Evolutionary conservation across 192 early-diverging fungal species (phyloP).

Genomic region (Paraglomus occultum): DNA sequence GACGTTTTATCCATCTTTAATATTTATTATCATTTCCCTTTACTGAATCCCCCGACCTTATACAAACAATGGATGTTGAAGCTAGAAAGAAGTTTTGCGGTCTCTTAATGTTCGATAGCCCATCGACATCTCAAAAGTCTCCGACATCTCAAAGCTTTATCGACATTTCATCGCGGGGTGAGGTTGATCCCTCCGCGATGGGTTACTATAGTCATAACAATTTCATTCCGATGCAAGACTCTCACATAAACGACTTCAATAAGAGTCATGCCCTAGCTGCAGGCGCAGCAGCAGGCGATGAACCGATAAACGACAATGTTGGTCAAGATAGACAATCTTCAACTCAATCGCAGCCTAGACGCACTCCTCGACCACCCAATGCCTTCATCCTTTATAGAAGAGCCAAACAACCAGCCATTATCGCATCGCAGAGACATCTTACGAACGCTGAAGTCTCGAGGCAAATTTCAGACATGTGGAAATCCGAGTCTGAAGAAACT

Average conservation of each 20-base stretch:
- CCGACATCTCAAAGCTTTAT: conserved; percentile 4
- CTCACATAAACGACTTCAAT: no score
- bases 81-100: conserved; percentile 14
- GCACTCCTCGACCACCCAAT: conserved; percentile 28
- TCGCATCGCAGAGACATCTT: conserved; percentile 18
- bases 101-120: conserved; percentile 22
- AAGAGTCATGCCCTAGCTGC: neutral
- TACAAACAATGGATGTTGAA: neutral
- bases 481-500: conserved; percentile 14
- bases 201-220: neutral
- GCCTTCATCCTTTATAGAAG: conserved; percentile 27
- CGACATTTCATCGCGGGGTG: neutral
- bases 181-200: conserved; percentile 14
- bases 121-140: neutral
- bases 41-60: no score
- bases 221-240: no score
- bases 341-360: neutral
- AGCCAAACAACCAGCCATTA: conserved; percentile 27
- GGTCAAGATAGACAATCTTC: neutral
- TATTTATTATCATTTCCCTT: no score
- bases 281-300: conserved; percentile 20
- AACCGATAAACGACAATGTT: neutral
- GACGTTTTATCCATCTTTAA: no score
- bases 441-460: conserved; percentile 30
- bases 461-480: conserved; percentile 28